These are phyloP conservation scores for Acacia crassicarpa DNA, from an alignment of 306 rosid genomes.

Conservation along the genomic window DNA sequence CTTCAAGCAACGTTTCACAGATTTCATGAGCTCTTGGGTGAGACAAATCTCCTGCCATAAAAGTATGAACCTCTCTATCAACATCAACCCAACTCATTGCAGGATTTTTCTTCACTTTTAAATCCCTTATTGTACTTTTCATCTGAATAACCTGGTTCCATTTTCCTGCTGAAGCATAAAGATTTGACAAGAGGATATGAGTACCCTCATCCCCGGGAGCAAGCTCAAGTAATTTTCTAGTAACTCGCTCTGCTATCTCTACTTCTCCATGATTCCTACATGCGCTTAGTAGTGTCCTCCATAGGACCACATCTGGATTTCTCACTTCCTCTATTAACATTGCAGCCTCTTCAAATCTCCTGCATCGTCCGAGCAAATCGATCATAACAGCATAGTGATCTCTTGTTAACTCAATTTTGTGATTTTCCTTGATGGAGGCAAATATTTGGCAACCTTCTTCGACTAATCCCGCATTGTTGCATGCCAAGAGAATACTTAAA, in stretches of 20 bases:
- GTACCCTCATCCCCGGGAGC: constrained; percentile 63
- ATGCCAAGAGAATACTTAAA: constrained; percentile 67
- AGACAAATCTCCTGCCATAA: constrained; percentile 76
- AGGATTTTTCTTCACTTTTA: constrained; percentile 59
- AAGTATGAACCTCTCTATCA: constrained; percentile 61
- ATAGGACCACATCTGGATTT: constrained; percentile 60
- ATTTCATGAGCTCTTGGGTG: constrained; percentile 54
- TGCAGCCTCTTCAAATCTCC: constrained; percentile 70
- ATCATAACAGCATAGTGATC: constrained; percentile 69
- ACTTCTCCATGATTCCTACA: constrained; percentile 62
- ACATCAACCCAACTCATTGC: constrained; percentile 73
- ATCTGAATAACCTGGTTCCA: constrained; percentile 68
- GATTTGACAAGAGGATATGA: constrained; percentile 58
- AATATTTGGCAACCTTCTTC: constrained; percentile 66
- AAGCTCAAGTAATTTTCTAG: constrained; percentile 42
- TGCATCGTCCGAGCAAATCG: constrained; percentile 60
- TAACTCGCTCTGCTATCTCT: constrained; percentile 65
- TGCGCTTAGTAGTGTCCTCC: constrained; percentile 66
- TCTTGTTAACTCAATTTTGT: constrained; percentile 48
- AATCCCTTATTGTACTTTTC: constrained; percentile 58
- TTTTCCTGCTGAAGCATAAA: constrained; percentile 69
- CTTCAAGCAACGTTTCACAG: constrained; percentile 39
- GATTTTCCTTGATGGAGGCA: constrained; percentile 37
- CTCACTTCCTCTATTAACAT: constrained; percentile 50
- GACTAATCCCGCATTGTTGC: constrained; percentile 70